phyloP scores from a whole-genome alignment of 2,329 filamentous ascomycete genomes.

The Epicoccum nigrum region DNA sequence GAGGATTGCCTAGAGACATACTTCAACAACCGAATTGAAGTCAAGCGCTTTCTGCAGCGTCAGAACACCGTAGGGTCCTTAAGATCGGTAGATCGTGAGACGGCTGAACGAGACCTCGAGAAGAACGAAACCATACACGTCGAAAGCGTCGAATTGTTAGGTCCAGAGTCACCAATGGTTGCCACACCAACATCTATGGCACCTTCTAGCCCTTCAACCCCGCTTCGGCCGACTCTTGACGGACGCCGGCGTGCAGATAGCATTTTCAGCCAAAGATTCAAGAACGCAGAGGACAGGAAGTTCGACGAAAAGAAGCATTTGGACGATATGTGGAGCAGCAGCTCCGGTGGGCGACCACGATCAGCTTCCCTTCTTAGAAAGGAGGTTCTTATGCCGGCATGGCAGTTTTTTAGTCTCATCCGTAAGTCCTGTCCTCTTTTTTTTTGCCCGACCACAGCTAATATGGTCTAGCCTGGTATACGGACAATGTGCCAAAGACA shows the following conservation, averaged over 20 bases:
- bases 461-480: slow-evolving; percentile 76
- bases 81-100: slow-evolving; percentile 39
- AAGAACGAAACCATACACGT: slow-evolving; percentile 51
- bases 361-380: slow-evolving; percentile 61
- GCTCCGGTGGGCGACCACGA: slow-evolving; percentile 41
- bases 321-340: slow-evolving; percentile 47
- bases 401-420: slow-evolving; percentile 95
- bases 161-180: slow-evolving; percentile 43
- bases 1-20: slow-evolving; percentile 94
- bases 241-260: slow-evolving; percentile 54
- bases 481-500: slow-evolving; percentile 65
- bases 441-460: slow-evolving; percentile 7
- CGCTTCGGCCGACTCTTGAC: slow-evolving; percentile 33
- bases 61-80: slow-evolving; percentile 63
- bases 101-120: slow-evolving; percentile 34
- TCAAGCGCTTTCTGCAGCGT: slow-evolving; percentile 74
- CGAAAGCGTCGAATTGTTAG: slow-evolving; percentile 51
- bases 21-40: slow-evolving; percentile 92
- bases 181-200: slow-evolving; percentile 40
- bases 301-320: slow-evolving; percentile 57
- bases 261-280: slow-evolving; percentile 56
- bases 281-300: slow-evolving; percentile 56
- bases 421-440: slow-evolving; percentile 64
- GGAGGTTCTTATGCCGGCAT: slow-evolving; percentile 92
- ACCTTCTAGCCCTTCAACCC: slow-evolving; percentile 32